Evolutionary conservation across 768 basidiomycete species (phyloP).

Genomic region (Tulasnella sp.): DNA sequence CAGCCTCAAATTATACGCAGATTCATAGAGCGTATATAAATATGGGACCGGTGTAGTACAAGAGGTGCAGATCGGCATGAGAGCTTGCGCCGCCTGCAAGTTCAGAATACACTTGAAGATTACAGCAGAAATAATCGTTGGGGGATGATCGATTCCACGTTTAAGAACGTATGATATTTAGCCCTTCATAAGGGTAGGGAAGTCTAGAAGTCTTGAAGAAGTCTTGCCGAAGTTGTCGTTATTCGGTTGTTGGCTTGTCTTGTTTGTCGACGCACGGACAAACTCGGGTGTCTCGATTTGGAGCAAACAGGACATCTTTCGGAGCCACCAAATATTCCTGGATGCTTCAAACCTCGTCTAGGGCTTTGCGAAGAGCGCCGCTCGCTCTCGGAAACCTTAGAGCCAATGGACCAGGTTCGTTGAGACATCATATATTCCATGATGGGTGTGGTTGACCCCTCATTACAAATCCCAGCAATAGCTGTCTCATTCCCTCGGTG

Average conservation of each 20-base stretch:
- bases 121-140: background rate
- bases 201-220: background rate
- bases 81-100: background rate
- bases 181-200: no score
- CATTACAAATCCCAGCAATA: background rate
- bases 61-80: slow-evolving; percentile 76
- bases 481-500: background rate
- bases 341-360: background rate
- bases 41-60: slow-evolving; percentile 63
- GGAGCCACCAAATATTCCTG: background rate
- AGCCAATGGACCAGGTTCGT: background rate
- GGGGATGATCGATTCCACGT: background rate
- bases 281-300: background rate
- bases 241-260: background rate
- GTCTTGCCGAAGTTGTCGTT: background rate
- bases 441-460: background rate
- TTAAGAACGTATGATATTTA: no score
- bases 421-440: background rate
- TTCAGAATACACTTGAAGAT: background rate
- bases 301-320: background rate
- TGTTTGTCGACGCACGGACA: slow-evolving; percentile 4
- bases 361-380: background rate
- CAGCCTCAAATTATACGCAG: slow-evolving; percentile 70
- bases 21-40: slow-evolving; percentile 79
- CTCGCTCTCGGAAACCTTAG: background rate